Percentiles rank a stretch among this genome's conserved stretches.
These are phyloP conservation scores for Aspergillus jensenii DNA, from an alignment of 2,329 filamentous ascomycete species.

Conservation along the genomic window DNA sequence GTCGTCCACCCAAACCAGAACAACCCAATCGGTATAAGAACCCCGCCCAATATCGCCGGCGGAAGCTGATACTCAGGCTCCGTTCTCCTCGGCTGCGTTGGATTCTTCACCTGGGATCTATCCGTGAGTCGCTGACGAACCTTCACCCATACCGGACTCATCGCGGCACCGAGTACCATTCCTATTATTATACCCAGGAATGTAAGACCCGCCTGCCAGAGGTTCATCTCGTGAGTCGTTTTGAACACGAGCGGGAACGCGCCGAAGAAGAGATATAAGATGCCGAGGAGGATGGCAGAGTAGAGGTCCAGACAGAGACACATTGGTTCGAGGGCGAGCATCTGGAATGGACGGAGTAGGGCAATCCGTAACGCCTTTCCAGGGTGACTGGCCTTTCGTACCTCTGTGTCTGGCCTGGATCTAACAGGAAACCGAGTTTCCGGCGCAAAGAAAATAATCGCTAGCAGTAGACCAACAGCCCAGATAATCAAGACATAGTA, in stretches of 20 bases:
- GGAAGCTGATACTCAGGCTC: constrained; percentile 81
- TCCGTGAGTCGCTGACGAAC: not conserved
- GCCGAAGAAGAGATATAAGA: constrained; percentile 46
- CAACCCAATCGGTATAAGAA: constrained; percentile 72
- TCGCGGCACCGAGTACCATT: not conserved
- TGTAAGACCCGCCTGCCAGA: constrained; percentile 26
- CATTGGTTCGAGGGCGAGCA: constrained; percentile 80
- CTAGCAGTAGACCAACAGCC: constrained; percentile 45
- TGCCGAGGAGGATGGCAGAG: constrained; percentile 63
- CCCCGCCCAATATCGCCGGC: constrained; percentile 65
- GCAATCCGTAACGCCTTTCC: constrained; percentile 16
- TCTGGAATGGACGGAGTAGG: constrained; percentile 67
- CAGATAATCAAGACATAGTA: constrained; percentile 82
- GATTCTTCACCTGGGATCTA: not conserved
- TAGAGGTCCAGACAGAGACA: constrained; percentile 74
- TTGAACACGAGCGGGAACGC: constrained; percentile 37
- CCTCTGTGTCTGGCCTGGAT: too few relatives aligned
- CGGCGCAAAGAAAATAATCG: not conserved
- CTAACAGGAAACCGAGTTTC: not conserved
- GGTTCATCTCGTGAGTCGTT: constrained; percentile 34
- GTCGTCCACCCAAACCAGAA: constrained; percentile 88
- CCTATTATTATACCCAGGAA: constrained; percentile 24
- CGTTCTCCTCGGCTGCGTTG: too few relatives aligned
- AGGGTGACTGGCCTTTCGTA: not conserved
- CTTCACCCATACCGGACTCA: not conserved